A percentile compares a stretch with the other conserved stretches of the same genome.
Conservation (phyloP, 2,329 filamentous ascomycete species). For the Didymella arachidicola region DNA sequence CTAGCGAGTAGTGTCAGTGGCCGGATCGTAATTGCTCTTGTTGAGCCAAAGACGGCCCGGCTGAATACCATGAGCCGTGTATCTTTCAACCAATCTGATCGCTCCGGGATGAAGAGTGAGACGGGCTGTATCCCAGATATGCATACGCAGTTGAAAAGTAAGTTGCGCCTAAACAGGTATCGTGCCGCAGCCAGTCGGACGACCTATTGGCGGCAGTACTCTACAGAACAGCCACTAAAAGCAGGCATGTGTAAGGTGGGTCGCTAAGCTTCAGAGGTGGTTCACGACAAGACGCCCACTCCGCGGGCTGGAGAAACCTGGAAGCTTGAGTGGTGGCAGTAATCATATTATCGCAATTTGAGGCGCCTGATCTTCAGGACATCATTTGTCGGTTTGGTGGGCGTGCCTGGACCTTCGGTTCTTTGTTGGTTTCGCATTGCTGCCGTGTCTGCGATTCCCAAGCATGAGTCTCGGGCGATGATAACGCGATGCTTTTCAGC, state of each 20-base stretch:
- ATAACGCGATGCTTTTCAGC: constrained; percentile 8
- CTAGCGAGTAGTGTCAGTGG: background rate
- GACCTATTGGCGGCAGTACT: constrained; percentile 5
- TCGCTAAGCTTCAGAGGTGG: background rate
- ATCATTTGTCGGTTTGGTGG: background rate
- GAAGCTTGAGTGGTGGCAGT: background rate
- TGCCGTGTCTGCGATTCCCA: background rate
- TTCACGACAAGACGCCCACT: background rate
- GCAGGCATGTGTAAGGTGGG: constrained; percentile 2
- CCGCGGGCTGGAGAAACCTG: background rate
- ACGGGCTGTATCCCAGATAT: background rate
- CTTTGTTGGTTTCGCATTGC: background rate
- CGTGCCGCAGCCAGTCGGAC: background rate
- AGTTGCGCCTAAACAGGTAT: background rate
- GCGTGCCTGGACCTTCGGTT: background rate
- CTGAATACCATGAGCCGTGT: background rate
- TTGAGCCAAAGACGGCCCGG: background rate
- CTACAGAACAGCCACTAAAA: background rate
- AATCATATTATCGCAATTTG: background rate
- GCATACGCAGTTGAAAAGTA: background rate
- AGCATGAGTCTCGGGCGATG: background rate
- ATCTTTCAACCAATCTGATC: background rate
- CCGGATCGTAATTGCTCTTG: background rate
- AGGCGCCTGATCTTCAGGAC: background rate
- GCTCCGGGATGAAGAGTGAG: background rate